These are phyloP conservation scores for Taphrina confusa DNA, from an alignment of 1,139 yeast species.

Conservation along the genomic window DNA sequence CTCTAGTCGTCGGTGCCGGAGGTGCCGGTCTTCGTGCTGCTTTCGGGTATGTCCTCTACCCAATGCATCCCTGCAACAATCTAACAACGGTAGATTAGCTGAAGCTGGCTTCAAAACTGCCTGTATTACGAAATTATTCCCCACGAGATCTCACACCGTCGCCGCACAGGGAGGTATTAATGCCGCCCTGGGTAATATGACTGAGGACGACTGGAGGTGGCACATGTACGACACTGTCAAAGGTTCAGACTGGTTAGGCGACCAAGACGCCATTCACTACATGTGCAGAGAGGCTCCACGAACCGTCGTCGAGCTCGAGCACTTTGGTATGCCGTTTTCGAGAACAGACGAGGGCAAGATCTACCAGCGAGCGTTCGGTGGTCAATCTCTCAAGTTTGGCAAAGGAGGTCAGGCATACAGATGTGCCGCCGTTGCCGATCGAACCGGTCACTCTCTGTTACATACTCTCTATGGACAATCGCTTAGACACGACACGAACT, in stretches of 20 bases:
- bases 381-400: conserved; percentile 93
- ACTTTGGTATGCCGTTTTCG: conserved; percentile 97
- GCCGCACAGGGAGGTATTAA: conserved; percentile 99
- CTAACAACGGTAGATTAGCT: conserved; percentile 78
- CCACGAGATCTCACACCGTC: conserved; percentile 97
- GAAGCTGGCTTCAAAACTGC: conserved; percentile 98
- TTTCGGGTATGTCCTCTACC: conserved; percentile 48
- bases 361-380: conserved; percentile 99
- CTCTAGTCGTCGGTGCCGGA: conserved; percentile 98
- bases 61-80: conserved; percentile 7
- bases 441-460: conserved; percentile 96
- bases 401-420: conserved; percentile 99
- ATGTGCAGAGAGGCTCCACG: conserved; percentile 98
- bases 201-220: conserved; percentile 98
- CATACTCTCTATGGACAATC: conserved; percentile 97
- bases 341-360: conserved; percentile 96
- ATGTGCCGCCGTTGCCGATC: conserved; percentile 98
- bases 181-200: conserved; percentile 97
- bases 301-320: conserved; percentile 94
- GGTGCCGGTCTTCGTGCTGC: conserved; percentile 99
- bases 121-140: conserved; percentile 94
- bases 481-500: conserved; percentile 93
- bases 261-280: conserved; percentile 98
- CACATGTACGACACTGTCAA: conserved; percentile 89
- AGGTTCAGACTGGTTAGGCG: conserved; percentile 99